phyloP scores from a whole-genome alignment of 495 filamentous ascomycete species.

The Aspergillus baeticus region DNA sequence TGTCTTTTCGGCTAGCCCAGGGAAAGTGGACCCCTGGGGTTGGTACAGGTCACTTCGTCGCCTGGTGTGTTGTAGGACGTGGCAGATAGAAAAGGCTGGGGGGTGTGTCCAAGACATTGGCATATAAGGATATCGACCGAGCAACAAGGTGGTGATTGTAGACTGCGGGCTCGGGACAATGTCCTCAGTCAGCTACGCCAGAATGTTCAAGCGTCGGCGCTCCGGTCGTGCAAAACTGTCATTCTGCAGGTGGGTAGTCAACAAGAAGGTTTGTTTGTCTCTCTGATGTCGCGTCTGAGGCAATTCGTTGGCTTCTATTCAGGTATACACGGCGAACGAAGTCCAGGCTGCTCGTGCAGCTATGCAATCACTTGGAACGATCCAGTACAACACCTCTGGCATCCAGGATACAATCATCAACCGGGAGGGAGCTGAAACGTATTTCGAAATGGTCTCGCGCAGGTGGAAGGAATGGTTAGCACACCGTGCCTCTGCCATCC shows the following conservation, averaged over 20 bases:
- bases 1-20: constrained; percentile 17
- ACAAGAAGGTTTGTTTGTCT: neutral
- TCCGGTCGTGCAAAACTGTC: neutral
- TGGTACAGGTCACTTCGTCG: constrained; percentile 30
- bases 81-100: constrained; percentile 7
- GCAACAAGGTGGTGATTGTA: neutral
- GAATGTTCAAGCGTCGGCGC: neutral
- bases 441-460: neutral
- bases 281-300: neutral
- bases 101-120: neutral
- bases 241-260: constrained; percentile 1
- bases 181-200: neutral
- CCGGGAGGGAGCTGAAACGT: neutral
- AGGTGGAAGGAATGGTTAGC: neutral
- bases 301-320: neutral
- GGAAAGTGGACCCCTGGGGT: constrained; percentile 19
- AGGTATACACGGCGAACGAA: neutral
- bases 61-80: constrained; percentile 27
- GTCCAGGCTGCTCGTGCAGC: constrained; percentile 1
- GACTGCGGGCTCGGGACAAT: neutral
- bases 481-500: neutral
- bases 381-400: constrained; percentile 4
- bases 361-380: neutral
- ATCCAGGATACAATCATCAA: neutral
- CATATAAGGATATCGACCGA: neutral